Percentiles rank a stretch among this genome's conserved stretches.
These are phyloP conservation scores for Marasmius tenuissimus DNA, from an alignment of 1,284 basidiomycete genomes.

Conservation along the genomic window DNA sequence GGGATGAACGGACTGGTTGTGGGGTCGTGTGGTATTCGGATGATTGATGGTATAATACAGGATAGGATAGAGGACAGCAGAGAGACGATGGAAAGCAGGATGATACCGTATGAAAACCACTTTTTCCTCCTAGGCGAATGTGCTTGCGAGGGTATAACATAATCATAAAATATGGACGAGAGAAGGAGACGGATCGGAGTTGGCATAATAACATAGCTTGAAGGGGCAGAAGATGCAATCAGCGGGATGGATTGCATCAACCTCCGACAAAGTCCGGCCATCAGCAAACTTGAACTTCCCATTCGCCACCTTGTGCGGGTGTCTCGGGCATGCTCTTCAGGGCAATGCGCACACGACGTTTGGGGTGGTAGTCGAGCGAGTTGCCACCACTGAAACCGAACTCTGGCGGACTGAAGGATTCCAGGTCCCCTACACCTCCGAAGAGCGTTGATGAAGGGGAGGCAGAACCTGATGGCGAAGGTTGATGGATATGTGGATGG, in stretches of 20 bases:
- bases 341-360: constrained; percentile 60
- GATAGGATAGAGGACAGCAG: background rate
- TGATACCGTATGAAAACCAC: background rate
- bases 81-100: background rate
- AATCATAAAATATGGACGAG: background rate
- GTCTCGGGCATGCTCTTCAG: constrained; percentile 60
- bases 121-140: background rate
- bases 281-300: constrained; percentile 72
- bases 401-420: constrained; percentile 26
- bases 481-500: background rate
- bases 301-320: constrained; percentile 66
- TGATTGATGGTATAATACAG: background rate
- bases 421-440: constrained; percentile 29
- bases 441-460: constrained; percentile 30
- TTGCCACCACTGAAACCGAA: constrained; percentile 44
- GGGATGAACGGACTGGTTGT: background rate
- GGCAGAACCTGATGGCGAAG: constrained; percentile 22
- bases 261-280: background rate
- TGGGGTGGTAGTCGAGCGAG: constrained; percentile 32
- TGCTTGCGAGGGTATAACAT: background rate
- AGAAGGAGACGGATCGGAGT: background rate
- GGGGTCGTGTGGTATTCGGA: background rate
- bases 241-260: background rate
- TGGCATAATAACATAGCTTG: background rate
- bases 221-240: background rate